Conservation (phyloP, 2,329 filamentous ascomycete species). For the Zymoseptoria passerinii region DNA sequence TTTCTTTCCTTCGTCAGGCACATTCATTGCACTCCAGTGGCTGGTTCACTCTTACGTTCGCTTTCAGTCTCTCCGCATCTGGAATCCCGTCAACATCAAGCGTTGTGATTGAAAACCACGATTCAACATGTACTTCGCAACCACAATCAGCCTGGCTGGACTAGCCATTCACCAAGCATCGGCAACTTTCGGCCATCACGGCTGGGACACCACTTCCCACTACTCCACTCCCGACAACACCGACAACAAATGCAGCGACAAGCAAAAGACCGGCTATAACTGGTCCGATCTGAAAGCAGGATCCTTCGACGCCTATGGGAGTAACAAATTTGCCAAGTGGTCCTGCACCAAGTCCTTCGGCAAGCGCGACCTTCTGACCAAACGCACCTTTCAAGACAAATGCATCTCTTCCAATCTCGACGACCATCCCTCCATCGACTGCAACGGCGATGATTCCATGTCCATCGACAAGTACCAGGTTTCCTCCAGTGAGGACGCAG, state of each 20-base stretch:
- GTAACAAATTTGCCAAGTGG: slow-evolving; percentile 68
- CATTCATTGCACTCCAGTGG: not conserved
- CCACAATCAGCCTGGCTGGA: slow-evolving; percentile 10
- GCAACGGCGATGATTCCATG: slow-evolving; percentile 50
- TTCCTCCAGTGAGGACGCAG: slow-evolving; percentile 63
- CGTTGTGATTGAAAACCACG: not conserved
- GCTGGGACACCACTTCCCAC: slow-evolving; percentile 42
- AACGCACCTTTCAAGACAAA: slow-evolving; percentile 37
- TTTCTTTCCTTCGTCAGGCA: not conserved
- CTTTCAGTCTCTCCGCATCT: not conserved
- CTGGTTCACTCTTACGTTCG: not conserved
- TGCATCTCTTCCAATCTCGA: slow-evolving; percentile 38
- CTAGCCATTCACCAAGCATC: slow-evolving; percentile 40
- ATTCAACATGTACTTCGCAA: slow-evolving; percentile 12
- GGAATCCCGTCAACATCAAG: not conserved
- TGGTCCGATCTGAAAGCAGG: slow-evolving; percentile 59
- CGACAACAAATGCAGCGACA: slow-evolving; percentile 66
- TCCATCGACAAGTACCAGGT: slow-evolving; percentile 69
- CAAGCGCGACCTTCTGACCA: slow-evolving; percentile 50
- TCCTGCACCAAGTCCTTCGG: slow-evolving; percentile 54
- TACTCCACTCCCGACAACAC: slow-evolving; percentile 64
- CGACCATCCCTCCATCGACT: slow-evolving; percentile 36
- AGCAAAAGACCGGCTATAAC: slow-evolving; percentile 63
- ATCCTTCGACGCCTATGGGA: slow-evolving; percentile 57
- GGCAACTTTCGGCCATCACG: slow-evolving; percentile 31